These are phyloP conservation scores for Debaryomyces robertsiae DNA, from an alignment of 1,139 yeast species.

Conservation along the genomic window DNA sequence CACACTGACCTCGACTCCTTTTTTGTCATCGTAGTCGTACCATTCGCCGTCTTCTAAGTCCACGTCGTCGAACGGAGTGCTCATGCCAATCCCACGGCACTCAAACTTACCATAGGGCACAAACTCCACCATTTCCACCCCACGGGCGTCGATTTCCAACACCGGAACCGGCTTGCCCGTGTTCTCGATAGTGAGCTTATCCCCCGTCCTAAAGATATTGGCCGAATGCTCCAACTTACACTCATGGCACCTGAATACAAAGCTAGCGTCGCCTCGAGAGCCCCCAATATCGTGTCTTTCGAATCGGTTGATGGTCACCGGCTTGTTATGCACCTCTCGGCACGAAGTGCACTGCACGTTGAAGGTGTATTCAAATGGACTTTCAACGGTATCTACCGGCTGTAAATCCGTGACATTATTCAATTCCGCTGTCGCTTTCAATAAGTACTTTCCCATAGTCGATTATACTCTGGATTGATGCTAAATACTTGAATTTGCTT, in stretches of 20 bases:
- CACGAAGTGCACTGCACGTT: slow-evolving; percentile 76
- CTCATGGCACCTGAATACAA: slow-evolving; percentile 72
- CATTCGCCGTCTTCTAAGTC: slow-evolving; percentile 82
- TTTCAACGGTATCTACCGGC: slow-evolving; percentile 60
- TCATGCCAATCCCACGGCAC: slow-evolving; percentile 58
- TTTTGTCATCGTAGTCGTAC: slow-evolving; percentile 93
- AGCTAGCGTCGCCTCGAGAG: slow-evolving; percentile 82
- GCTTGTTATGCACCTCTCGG: slow-evolving; percentile 74
- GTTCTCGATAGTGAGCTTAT: slow-evolving; percentile 29
- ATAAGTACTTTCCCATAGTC: slow-evolving; percentile 44
- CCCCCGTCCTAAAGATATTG: slow-evolving; percentile 37
- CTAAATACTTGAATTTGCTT: too few relatives aligned
- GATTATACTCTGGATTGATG: too few relatives aligned
- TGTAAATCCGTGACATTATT: slow-evolving; percentile 63
- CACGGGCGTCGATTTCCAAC: slow-evolving; percentile 81
- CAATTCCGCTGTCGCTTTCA: slow-evolving; percentile 62
- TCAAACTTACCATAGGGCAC: slow-evolving; percentile 68
- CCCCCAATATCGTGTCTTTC: slow-evolving; percentile 66
- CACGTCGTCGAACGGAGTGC: slow-evolving; percentile 61
- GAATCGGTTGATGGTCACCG: slow-evolving; percentile 68
- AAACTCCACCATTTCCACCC: slow-evolving; percentile 72
- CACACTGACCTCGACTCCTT: slow-evolving; percentile 78
- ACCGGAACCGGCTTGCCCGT: slow-evolving; percentile 42
- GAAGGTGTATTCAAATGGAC: slow-evolving; percentile 77
- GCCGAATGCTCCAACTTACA: slow-evolving; percentile 56